Conservation (phyloP, 768 basidiomycete species). For the Hydnomerulius pinastri region DNA sequence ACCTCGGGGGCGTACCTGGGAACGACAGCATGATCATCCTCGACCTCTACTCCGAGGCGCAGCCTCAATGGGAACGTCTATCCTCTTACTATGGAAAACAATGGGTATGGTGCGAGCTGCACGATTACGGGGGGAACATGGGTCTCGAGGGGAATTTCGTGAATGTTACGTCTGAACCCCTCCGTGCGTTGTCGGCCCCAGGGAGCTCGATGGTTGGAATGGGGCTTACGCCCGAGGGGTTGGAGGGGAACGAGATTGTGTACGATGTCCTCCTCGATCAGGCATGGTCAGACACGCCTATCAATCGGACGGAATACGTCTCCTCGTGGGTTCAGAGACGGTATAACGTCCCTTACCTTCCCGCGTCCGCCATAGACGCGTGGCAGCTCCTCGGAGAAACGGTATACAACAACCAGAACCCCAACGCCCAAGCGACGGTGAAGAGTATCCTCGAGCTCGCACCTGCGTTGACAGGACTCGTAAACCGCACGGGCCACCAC, state of each 20-base stretch:
- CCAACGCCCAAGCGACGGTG: slow-evolving; percentile 29
- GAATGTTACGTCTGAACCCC: slow-evolving; percentile 34
- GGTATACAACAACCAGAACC: too few relatives aligned
- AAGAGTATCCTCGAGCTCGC: slow-evolving; percentile 35
- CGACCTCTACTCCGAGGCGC: slow-evolving; percentile 41
- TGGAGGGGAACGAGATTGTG: slow-evolving; percentile 47
- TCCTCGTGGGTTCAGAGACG: slow-evolving; percentile 31
- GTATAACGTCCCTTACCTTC: slow-evolving; percentile 26
- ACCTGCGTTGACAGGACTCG: too few relatives aligned
- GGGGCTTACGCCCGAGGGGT: slow-evolving; percentile 41
- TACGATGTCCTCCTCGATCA: slow-evolving; percentile 44
- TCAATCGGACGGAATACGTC: slow-evolving; percentile 29
- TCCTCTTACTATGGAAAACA: slow-evolving; percentile 39
- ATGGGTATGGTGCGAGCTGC: slow-evolving; percentile 46
- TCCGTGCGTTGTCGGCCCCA: slow-evolving; percentile 31
- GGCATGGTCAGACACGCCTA: slow-evolving; percentile 37
- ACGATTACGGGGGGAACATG: slow-evolving; percentile 41
- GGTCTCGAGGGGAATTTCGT: slow-evolving; percentile 40
- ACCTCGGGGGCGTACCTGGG: slow-evolving; percentile 38
- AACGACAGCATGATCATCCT: slow-evolving; percentile 43
- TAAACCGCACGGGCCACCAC: slow-evolving; percentile 26
- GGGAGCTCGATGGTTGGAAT: slow-evolving; percentile 40
- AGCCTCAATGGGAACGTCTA: slow-evolving; percentile 44
- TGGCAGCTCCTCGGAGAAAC: too few relatives aligned
- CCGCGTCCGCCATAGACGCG: too few relatives aligned